A percentile compares a stretch with the other conserved stretches of the same genome.
phyloP scores from a whole-genome alignment of 2,329 filamentous ascomycete genomes.

The Leptosphaerulina australis region DNA sequence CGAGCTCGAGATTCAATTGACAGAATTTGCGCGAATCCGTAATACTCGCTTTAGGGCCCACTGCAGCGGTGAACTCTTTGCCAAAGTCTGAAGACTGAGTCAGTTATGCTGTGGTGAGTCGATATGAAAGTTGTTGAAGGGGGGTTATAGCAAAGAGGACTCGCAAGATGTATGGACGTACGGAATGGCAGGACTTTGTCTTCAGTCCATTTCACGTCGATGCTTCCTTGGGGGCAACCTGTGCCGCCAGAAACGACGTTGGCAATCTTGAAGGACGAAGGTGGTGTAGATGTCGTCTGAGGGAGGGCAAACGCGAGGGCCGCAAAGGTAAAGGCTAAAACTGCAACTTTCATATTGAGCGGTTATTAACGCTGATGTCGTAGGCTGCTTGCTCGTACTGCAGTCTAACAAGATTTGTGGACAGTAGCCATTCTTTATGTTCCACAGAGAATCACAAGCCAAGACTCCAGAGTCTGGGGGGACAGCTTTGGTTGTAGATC shows the following conservation, averaged over 20 bases:
- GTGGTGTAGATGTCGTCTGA: constrained; percentile 18
- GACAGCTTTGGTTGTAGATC: not conserved
- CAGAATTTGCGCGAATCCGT: constrained; percentile 47
- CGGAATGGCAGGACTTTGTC: constrained; percentile 40
- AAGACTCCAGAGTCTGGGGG: not conserved
- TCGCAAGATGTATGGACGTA: constrained; percentile 18
- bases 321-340: not conserved
- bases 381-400: not conserved
- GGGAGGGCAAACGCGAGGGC: constrained; percentile 9
- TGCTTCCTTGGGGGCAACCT: constrained; percentile 46
- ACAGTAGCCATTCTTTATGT: constrained; percentile 1
- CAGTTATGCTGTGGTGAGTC: not conserved
- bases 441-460: not conserved
- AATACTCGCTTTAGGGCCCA: constrained; percentile 31
- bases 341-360: not conserved
- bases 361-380: not conserved
- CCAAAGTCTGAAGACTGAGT: constrained; percentile 33
- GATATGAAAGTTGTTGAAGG: not conserved
- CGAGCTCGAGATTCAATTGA: constrained; percentile 45
- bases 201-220: constrained; percentile 43
- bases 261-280: constrained; percentile 41
- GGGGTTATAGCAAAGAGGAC: not conserved
- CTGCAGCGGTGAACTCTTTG: constrained; percentile 41
- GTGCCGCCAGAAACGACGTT: constrained; percentile 42
- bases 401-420: not conserved